Conservation (phyloP, 2,329 filamentous ascomycete species). For the Clathrospora elynae region DNA sequence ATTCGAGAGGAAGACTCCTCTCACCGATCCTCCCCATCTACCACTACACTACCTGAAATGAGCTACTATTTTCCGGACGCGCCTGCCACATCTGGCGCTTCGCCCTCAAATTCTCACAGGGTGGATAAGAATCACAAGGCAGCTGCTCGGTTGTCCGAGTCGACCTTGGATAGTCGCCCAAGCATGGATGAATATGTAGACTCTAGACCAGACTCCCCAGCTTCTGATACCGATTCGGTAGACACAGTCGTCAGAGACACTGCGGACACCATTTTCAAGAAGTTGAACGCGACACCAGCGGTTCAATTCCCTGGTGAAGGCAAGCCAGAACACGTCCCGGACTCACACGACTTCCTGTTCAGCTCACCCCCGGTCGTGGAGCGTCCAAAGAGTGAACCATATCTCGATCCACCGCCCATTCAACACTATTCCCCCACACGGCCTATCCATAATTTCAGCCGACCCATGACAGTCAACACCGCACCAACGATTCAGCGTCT, state of each 20-base stretch:
- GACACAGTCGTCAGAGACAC: conserved; percentile 33
- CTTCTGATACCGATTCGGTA: conserved; percentile 26
- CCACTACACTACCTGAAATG: conserved; percentile 32
- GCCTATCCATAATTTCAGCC: conserved; percentile 33
- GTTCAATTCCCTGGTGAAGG: conserved; percentile 17
- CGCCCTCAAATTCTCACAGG: conserved; percentile 11
- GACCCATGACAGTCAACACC: conserved; percentile 18
- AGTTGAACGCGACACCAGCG: conserved; percentile 25
- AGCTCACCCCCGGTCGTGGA: conserved; percentile 13
- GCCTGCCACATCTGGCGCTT: conserved; percentile 20
- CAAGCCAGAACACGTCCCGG: conserved; percentile 24
- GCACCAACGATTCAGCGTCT: conserved; percentile 16
- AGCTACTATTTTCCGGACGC: conserved; percentile 37
- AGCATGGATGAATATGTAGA: conserved; percentile 13
- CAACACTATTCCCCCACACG: conserved; percentile 23
- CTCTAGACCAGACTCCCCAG: conserved; percentile 26
- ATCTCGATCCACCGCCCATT: conserved; percentile 12
- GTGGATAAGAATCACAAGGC: conserved; percentile 4
- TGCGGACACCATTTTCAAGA: conserved; percentile 36
- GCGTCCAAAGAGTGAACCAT: conserved; percentile 15
- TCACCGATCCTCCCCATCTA: conserved; percentile 25
- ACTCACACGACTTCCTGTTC: conserved; percentile 39
- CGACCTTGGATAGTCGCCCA: conserved; percentile 10
- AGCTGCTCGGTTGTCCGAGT: conserved; percentile 7
- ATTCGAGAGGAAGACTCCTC: conserved; percentile 11